These are phyloP conservation scores for Erodium trifolium DNA, from an alignment of 441 rosid species.

Conservation along the genomic window DNA sequence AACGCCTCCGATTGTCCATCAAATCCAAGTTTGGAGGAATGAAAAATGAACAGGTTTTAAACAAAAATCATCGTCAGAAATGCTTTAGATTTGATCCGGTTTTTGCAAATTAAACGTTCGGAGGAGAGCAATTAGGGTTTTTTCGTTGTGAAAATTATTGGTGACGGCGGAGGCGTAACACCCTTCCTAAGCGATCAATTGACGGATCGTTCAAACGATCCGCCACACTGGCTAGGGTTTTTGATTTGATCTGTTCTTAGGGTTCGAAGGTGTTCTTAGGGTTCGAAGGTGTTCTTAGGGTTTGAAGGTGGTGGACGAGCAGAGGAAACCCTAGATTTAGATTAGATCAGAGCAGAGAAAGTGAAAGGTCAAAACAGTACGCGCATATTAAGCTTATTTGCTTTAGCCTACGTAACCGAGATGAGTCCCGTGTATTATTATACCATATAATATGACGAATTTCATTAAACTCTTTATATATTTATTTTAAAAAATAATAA, in stretches of 20 bases:
- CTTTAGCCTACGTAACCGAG: not conserved
- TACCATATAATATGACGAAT: too few species aligned
- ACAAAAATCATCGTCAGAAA: constrained; percentile 5
- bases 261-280: not conserved
- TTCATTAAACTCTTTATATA: too few species aligned
- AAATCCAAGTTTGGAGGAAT: not conserved
- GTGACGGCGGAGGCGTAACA: not conserved
- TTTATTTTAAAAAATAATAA: too few species aligned
- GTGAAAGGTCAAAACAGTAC: constrained; percentile 4
- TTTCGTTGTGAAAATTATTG: constrained; percentile 2
- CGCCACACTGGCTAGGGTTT: not conserved
- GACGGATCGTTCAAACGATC: constrained; percentile 8
- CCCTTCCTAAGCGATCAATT: not conserved
- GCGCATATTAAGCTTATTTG: not conserved
- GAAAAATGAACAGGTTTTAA: not conserved
- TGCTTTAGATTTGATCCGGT: constrained; percentile 10
- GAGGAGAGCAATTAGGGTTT: constrained; percentile 8
- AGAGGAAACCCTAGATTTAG: constrained; percentile 6
- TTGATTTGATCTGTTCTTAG: constrained; percentile 4
- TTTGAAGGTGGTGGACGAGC: not conserved
- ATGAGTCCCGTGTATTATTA: not conserved
- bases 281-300: constrained; percentile 4
- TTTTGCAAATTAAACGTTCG: constrained; percentile 9
- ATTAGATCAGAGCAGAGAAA: constrained; percentile 1
- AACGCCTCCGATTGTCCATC: constrained; percentile 10